Evolutionary conservation across 2,329 filamentous ascomycete genomes (phyloP), one percentile per base, ranked within the genome.

Genomic region (Apiospora kogelbergensis): DNA sequence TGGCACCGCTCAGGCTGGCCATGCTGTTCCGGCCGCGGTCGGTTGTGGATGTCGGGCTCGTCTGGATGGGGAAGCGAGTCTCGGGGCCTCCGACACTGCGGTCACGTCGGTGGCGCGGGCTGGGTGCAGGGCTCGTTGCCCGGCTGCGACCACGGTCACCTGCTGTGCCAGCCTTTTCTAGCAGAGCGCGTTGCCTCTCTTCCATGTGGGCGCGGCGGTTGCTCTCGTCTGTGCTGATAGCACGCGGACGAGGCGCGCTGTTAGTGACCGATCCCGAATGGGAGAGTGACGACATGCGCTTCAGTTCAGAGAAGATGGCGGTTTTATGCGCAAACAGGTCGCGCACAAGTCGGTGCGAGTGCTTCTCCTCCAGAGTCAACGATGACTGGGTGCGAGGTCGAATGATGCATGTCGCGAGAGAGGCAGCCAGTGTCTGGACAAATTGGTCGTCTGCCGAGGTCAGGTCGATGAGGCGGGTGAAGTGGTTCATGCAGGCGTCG

Each of bases 401-500:
- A 63, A 99, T 86, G 73, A 99, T 90, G 79, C 94, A 98, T 6
- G 94, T 92, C 0, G 94, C 92, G 60, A 99, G 85, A 6, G 85
- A 83, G 33, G 90, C 89, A 2, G 94, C 93, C 46, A 99, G 88
- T 45, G 90, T 84, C 15, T 90, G 79, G 69, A 97, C 83, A 78
- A 97, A 99, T 57, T 89, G 84, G 78, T 99, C 96, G 74, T 97
- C 95, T 41, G 96, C 96, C 17, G 95, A 98, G 2, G 96, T 99
- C 72, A 99, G 86, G 80, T 99, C 96, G 77, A 99, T 97, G 70
- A 99, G 85, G 70, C 96, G 93, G 46, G 95, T 98, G 80, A 99
- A 98, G 82, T 99, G 96, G 73, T 97, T 98, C 86, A 97, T 97
- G 78, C 97, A 93, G 48, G 96, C 96, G 80, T 99, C 96, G 70